These are phyloP conservation scores for Luffa acutangula DNA, from an alignment of 306 rosid genomes.

Conservation along the genomic window DNA sequence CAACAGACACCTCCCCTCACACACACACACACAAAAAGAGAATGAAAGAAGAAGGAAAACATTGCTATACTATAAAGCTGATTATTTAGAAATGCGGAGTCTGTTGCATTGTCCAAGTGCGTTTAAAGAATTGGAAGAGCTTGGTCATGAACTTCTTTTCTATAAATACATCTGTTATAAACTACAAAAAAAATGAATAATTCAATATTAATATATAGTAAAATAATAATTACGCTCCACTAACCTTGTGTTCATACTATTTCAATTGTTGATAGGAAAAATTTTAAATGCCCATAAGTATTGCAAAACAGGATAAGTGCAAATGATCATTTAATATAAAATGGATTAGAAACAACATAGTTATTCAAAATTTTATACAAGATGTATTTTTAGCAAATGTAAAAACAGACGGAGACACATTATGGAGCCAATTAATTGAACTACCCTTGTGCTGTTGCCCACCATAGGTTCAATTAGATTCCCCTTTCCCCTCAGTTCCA, in stretches of 20 bases:
- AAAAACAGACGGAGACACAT: background rate
- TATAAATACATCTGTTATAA: background rate
- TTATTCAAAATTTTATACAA: background rate
- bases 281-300: background rate
- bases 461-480: background rate
- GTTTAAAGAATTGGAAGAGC: background rate
- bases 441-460: background rate
- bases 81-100: background rate
- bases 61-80: background rate
- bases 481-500: background rate
- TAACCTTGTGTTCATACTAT: background rate
- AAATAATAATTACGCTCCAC: background rate
- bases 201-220: background rate
- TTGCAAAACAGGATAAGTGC: background rate
- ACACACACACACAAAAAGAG: background rate
- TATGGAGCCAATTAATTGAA: background rate
- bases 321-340: background rate
- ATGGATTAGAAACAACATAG: background rate
- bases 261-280: background rate
- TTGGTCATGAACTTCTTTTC: background rate
- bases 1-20: background rate
- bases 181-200: background rate
- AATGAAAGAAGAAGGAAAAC: background rate
- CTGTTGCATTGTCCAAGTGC: background rate
- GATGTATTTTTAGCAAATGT: background rate